Evolutionary conservation across 2,329 filamentous ascomycete species (phyloP).

Genomic region (Claviceps maximensis): DNA sequence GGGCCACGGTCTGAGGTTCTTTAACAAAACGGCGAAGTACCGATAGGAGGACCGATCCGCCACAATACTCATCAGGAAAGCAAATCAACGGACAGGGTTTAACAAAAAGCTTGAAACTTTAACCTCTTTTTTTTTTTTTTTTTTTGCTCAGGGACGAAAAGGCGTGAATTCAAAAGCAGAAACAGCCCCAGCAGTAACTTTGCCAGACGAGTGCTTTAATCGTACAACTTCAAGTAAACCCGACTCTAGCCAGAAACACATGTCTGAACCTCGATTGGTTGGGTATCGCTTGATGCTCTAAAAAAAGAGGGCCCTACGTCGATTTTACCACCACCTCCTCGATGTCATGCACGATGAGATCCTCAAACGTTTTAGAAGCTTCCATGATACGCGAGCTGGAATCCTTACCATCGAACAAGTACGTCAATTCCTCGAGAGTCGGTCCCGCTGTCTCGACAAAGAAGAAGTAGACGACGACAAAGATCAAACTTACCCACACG

Average conservation of each 20-base stretch:
- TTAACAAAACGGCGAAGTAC: neutral
- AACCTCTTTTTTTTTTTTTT: too few relatives aligned
- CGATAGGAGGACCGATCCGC: neutral
- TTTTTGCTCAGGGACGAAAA: too few relatives aligned
- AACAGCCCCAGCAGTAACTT: too few relatives aligned
- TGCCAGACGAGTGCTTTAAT: too few relatives aligned
- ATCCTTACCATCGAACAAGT: conserved; percentile 18
- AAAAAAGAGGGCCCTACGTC: too few relatives aligned
- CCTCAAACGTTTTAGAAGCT: conserved; percentile 9
- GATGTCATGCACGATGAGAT: neutral
- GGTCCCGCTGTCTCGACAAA: conserved; percentile 25
- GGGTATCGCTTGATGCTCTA: too few relatives aligned
- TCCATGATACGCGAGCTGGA: conserved; percentile 14
- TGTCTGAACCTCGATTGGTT: too few relatives aligned
- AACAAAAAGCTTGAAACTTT: too few relatives aligned
- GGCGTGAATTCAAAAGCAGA: too few relatives aligned
- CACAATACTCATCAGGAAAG: neutral
- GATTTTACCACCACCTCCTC: too few relatives aligned
- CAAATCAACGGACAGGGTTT: neutral
- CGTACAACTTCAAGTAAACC: too few relatives aligned
- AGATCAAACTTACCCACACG: conserved; percentile 24
- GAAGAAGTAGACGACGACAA: conserved; percentile 26
- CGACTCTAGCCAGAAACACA: too few relatives aligned
- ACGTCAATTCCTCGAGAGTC: conserved; percentile 22
- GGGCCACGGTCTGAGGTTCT: conserved; percentile 10